Evolutionary conservation across 441 rosid genomes (phyloP).

Genomic region (Sinapis alba): DNA sequence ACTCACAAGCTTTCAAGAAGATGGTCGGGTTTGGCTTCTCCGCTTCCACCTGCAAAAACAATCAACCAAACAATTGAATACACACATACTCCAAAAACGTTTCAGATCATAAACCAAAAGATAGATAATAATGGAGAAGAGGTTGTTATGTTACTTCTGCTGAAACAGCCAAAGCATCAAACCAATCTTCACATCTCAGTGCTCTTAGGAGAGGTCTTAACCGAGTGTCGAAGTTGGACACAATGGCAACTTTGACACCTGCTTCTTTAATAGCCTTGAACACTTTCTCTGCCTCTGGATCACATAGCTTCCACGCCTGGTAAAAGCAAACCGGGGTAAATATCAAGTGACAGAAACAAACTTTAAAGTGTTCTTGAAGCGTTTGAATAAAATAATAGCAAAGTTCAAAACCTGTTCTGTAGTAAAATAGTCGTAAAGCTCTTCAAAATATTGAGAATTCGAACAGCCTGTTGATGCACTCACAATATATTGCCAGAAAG

Average conservation of each 20-base stretch:
- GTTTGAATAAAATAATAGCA: not conserved
- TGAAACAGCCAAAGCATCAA: slow-evolving; percentile 92
- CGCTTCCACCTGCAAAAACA: slow-evolving; percentile 69
- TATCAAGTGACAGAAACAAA: slow-evolving; percentile 18
- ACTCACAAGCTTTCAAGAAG: slow-evolving; percentile 88
- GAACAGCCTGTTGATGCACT: slow-evolving; percentile 94
- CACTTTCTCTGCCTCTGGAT: slow-evolving; percentile 82
- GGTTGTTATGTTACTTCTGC: slow-evolving; percentile 67
- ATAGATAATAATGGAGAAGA: not conserved
- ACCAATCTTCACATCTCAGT: slow-evolving; percentile 85
- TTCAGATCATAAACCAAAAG: slow-evolving; percentile 7
- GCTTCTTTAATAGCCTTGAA: slow-evolving; percentile 74
- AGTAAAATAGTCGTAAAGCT: slow-evolving; percentile 77
- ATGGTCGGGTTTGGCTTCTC: slow-evolving; percentile 98
- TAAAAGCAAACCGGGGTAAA: not conserved
- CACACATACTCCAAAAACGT: not conserved
- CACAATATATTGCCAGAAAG: slow-evolving; percentile 93
- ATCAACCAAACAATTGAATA: slow-evolving; percentile 9
- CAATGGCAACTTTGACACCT: slow-evolving; percentile 84
- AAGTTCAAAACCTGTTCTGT: slow-evolving; percentile 64
- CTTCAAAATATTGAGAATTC: slow-evolving; percentile 85
- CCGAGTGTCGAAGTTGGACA: slow-evolving; percentile 94
- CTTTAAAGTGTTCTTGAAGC: not conserved
- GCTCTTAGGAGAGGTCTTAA: slow-evolving; percentile 81
- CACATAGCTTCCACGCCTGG: slow-evolving; percentile 97